Percentiles rank a stretch among this genome's conserved stretches.
These are phyloP conservation scores for Aspergillus homomorphus DNA, from an alignment of 495 filamentous ascomycete species.

Conservation along the genomic window DNA sequence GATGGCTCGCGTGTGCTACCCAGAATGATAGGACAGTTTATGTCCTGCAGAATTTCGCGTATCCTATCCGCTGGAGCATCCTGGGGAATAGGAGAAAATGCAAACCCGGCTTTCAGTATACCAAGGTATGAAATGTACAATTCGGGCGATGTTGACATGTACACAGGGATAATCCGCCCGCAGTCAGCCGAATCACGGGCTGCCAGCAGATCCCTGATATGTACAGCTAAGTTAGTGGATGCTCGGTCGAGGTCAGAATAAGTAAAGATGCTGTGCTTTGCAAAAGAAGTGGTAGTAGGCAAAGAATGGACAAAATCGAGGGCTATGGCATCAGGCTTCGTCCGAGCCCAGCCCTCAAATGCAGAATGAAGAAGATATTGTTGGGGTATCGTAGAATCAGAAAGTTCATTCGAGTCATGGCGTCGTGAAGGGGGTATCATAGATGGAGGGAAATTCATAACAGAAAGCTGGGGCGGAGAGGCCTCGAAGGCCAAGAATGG, in stretches of 20 bases:
- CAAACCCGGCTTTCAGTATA: slow-evolving; percentile 68
- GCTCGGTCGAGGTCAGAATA: slow-evolving; percentile 24
- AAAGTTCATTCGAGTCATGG: background rate
- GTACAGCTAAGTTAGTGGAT: slow-evolving; percentile 21
- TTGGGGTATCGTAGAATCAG: slow-evolving; percentile 3
- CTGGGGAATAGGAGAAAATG: slow-evolving; percentile 72
- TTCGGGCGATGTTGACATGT: slow-evolving; percentile 63
- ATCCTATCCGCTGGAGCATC: slow-evolving; percentile 70
- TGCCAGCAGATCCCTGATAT: slow-evolving; percentile 17
- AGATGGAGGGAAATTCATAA: slow-evolving; percentile 24
- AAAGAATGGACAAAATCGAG: slow-evolving; percentile 29
- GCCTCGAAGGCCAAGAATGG: background rate
- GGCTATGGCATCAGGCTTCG: slow-evolving; percentile 22
- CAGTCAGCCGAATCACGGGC: background rate
- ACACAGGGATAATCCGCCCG: slow-evolving; percentile 58
- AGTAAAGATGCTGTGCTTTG: slow-evolving; percentile 24
- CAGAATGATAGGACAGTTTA: slow-evolving; percentile 55
- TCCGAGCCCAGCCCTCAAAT: slow-evolving; percentile 26
- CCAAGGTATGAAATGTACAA: slow-evolving; percentile 70
- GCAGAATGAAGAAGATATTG: slow-evolving; percentile 23
- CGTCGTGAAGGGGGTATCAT: slow-evolving; percentile 20
- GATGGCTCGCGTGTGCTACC: slow-evolving; percentile 18
- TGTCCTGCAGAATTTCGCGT: slow-evolving; percentile 64
- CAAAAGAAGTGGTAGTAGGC: slow-evolving; percentile 7
- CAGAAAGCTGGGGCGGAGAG: slow-evolving; percentile 15